Evolutionary conservation across 352 stramenopile genomes (phyloP).

Genomic region (Thraustotheca clavata): DNA sequence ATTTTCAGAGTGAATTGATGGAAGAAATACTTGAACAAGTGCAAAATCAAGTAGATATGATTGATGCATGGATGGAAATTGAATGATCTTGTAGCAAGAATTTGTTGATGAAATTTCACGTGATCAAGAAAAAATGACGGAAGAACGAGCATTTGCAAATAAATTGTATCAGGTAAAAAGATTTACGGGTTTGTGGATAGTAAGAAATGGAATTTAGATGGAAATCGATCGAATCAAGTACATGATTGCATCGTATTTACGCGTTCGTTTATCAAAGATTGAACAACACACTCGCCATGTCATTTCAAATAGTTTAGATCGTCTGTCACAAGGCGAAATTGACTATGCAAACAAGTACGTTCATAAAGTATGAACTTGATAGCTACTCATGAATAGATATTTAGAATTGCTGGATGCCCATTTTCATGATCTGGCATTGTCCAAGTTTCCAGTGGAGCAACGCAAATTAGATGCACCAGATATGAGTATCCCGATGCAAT

Average conservation of each 20-base stretch:
- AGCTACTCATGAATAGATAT: conserved; percentile 27
- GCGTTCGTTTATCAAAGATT: conserved; percentile 72
- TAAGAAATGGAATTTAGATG: conserved; percentile 34
- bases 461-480: conserved; percentile 40
- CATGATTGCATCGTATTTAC: conserved; percentile 76
- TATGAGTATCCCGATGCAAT: conserved; percentile 41
- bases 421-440: conserved; percentile 51
- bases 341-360: conserved; percentile 68
- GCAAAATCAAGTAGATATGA: conserved; percentile 46
- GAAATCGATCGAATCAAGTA: conserved; percentile 81
- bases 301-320: conserved; percentile 38
- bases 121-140: conserved; percentile 45
- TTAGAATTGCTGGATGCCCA: conserved; percentile 61
- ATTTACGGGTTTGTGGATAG: neutral
- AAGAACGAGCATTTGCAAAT: conserved; percentile 74
- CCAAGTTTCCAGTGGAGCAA: conserved; percentile 59
- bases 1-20: conserved; percentile 70
- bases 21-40: conserved; percentile 78
- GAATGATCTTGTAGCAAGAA: conserved; percentile 42
- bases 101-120: conserved; percentile 75
- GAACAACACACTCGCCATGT: conserved; percentile 65
- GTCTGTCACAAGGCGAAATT: conserved; percentile 61
- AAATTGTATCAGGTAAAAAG: conserved; percentile 61
- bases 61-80: neutral
- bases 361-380: neutral